Evolutionary conservation across 306 rosid species (phyloP), one percentile per base, ranked within the genome.

Genomic region (Psophocarpus tetragonolobus): DNA sequence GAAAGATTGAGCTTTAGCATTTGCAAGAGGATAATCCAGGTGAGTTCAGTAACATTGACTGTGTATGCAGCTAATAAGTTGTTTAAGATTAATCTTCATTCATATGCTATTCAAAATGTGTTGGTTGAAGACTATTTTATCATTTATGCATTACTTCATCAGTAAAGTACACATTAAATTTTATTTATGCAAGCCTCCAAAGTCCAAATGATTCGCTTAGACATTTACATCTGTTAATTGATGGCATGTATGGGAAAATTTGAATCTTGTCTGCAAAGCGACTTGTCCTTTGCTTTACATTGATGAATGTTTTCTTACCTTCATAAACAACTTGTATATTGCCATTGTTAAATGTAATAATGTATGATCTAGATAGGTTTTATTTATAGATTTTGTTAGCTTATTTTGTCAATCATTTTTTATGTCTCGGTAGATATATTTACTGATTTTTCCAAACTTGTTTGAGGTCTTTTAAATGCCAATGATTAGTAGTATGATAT

Each of bases 11-110:
- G 96, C 88, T 92, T 94, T 84, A 82, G 72, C 82, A 87, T 87
- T 69, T 94, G 97, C 90, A 85, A 88, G 87, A 94, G 82, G 79
- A 92, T 92, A 23, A 95, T 92, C 63, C 93, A 87, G 93, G 98
- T 94, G 75, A 72, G 90, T n/a, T 20, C 71, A n/a, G 10, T 36
- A 3, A 33, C 36, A 8, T 85, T 11, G 67, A 73, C 58, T 65
- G 38, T 53, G 44, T 50, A 21, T 72, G 41, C 5, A 13, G 47
- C 6, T 30, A 73, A 32, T 47, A 24, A 23, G 38, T 47, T 63
- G 20, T 61, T 70, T 38, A 66, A 18, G 48, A 62, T 12, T 65
- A 29, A 81, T 32, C 29, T 18, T 23, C 4, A 48, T 36, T 81
- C 45, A 42, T 44, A 8, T 71, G 50, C 32, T 32, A 18, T 41